Conservation (phyloP, 2,329 filamentous ascomycete genomes). For the Paecilomyces fulvus region DNA sequence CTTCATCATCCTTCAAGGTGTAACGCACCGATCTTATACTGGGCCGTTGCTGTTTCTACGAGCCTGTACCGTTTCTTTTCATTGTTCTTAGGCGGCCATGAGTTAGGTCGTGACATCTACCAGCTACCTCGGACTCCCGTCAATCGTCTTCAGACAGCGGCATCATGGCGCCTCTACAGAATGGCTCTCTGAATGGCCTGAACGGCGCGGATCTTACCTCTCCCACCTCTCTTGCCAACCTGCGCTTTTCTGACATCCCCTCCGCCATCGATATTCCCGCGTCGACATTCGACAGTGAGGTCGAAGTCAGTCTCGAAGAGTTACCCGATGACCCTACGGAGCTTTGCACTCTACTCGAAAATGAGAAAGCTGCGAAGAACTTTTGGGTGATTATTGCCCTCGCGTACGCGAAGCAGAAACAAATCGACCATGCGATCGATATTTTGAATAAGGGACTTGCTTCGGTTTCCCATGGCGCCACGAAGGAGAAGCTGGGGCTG, state of each 20-base stretch:
- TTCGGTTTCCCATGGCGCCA: constrained; percentile 59
- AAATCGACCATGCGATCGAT: constrained; percentile 73
- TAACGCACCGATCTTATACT: constrained; percentile 5
- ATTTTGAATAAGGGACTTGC: constrained; percentile 64
- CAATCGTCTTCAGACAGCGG: constrained; percentile 1
- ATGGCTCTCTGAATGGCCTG: constrained; percentile 45
- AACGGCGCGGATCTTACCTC: constrained; percentile 34
- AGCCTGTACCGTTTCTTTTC: constrained; percentile 1
- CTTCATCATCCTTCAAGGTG: constrained; percentile 10
- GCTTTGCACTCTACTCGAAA: constrained; percentile 88
- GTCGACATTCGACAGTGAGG: constrained; percentile 54
- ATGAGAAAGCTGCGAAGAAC: constrained; percentile 79
- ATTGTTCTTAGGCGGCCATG: not conserved
- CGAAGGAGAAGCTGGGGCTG: constrained; percentile 77
- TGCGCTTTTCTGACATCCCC: constrained; percentile 55
- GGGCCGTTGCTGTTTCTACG: not conserved
- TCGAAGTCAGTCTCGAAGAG: constrained; percentile 88
- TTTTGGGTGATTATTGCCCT: constrained; percentile 98
- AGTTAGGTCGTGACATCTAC: constrained; percentile 19
- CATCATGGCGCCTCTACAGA: constrained; percentile 44
- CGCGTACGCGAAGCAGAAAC: constrained; percentile 92
- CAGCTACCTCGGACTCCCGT: constrained; percentile 10
- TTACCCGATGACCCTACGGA: constrained; percentile 91
- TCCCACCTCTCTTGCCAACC: constrained; percentile 24
- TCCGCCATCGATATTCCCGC: constrained; percentile 57